Evolutionary conservation across 768 basidiomycete species (phyloP), one percentile per base, ranked within the genome.

Genomic region (Podaxis sp.): DNA sequence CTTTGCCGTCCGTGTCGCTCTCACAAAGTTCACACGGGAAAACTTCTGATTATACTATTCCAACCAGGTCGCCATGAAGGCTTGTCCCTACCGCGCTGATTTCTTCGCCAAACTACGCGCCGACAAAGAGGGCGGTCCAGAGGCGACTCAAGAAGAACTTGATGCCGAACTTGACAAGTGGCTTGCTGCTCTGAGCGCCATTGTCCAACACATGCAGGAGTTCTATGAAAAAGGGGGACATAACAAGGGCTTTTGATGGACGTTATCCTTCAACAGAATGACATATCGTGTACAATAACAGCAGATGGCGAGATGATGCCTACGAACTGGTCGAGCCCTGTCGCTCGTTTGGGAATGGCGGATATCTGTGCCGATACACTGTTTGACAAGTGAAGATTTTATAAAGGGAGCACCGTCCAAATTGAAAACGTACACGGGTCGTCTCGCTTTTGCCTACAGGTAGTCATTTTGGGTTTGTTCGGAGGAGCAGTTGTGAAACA

Each of bases 91-190:
- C 67, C 89, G 89, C 42, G 78, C 75, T 19, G 83, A 84, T 66
- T 91, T 93, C 70, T 92, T 89, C 65, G 75, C 77, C 28, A 89
- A 89, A 59, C 81, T 93, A 42, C 83, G 87, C 6, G 77, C 80
- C 3, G 87, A 88, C 64, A 81, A 84, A 26, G 73, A 78, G 17
- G 84, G 87, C 3, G 87, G 83, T 15, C 67, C 76, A 17, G 61
- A 80, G 36, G 78, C 75, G 44, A 66, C 76, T 5, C 72, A 77
- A 52, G 87, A 85, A 59, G 79, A 81, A 61, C 77, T 93, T 59
- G 77, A 80, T 67, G 73, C 75, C n/a, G 84, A 84, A 52, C 74
- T 93, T 36, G 72, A 86, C 68, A 82, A 77, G 66, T 93, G 90
- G 91, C 77, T 92, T n/a, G 76, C 69, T 2, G 88, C 86, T 1